Base-by-base conservation (phyloP, 2,329 filamentous ascomycete genomes). In the Fusarium nurragi region DNA sequence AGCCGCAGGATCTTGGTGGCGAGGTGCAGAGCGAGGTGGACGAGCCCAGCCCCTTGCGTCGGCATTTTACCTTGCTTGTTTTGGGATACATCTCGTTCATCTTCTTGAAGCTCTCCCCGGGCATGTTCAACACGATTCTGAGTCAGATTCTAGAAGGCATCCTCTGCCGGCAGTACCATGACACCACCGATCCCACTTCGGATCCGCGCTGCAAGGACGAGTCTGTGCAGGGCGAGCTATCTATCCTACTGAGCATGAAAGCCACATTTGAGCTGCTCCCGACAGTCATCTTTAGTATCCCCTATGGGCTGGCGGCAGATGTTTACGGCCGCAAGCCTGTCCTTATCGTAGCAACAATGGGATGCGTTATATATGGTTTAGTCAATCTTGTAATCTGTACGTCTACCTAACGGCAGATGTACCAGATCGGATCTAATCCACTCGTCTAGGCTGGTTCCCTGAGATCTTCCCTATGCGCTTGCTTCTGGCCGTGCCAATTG, bases 1-100 rank as follows among this genome's bases (percentile, higher is more conserved):
- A 21, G 25, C 25, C 25, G 8, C n/a, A 30, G 3, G 40, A 44
- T 30, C 16, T 4, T 7, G 18, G 18, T 30, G 4, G 7, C 25
- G 40, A 21, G 40, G 40, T 21, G 25, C 23, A 22, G 6, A 44
- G 13, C 13, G 25, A 44, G 30, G 40, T 21, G 6, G 25, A 16
- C 18, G 40, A 44, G 18, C n/a, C 25, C n/a, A 44, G n/a, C 25
- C 76, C 58, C 16, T 32, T 14, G 25, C 47, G 47, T 16, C 25
- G 41, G n/a, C 37, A 50, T 16, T 50, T 50, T 16, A 22, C 19
- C 6, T 12, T 50, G 16, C 47, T 50, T 25, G 26, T 10, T 6
- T 3, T 50, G 11, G 47, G 47, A 30, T 50, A 50, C 9, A 9
- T 50, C 0, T 50, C 47, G 7, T 50, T 50, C 4, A 18, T 50